Percentiles rank a stretch among this genome's conserved stretches.
Evolutionary conservation across 2,329 filamentous ascomycete species (phyloP).

Genomic region (Ophiostoma sp.): DNA sequence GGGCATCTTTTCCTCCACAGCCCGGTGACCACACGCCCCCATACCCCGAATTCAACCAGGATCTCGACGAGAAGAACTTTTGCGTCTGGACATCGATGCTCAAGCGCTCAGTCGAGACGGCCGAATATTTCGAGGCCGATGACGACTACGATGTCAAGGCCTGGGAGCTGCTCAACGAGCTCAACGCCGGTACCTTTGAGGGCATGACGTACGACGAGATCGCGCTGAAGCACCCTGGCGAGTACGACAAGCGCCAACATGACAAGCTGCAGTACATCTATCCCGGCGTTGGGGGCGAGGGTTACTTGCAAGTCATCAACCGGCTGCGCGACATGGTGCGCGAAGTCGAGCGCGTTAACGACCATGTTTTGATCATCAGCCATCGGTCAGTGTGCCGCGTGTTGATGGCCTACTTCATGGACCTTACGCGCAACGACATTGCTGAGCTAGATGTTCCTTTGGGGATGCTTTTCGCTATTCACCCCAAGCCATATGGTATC

Average conservation of each 20-base stretch:
- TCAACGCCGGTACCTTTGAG: conserved; percentile 89
- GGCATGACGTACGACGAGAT: conserved; percentile 94
- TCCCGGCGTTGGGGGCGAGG: conserved; percentile 89
- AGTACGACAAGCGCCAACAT: conserved; percentile 70
- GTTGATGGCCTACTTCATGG: conserved; percentile 93
- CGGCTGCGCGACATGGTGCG: conserved; percentile 91
- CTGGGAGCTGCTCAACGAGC: conserved; percentile 95
- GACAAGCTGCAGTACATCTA: conserved; percentile 97
- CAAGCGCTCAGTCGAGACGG: conserved; percentile 79
- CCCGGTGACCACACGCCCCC: conserved; percentile 91
- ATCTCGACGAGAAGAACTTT: conserved; percentile 76
- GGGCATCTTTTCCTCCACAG: conserved; percentile 79
- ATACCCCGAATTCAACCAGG: conserved; percentile 74
- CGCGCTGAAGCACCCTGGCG: conserved; percentile 66
- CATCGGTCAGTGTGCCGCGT: conserved; percentile 91
- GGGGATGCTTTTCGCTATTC: conserved; percentile 88
- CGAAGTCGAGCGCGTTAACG: conserved; percentile 93
- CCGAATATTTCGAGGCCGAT: conserved; percentile 79
- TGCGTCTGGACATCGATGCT: conserved; percentile 99
- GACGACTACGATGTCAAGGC: conserved; percentile 96
- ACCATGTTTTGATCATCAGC: conserved; percentile 86
- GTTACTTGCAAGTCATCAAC: conserved; percentile 95
- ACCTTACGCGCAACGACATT: conserved; percentile 82
- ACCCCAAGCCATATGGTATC: conserved; percentile 95
- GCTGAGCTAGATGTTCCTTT: conserved; percentile 91